Evolutionary conservation across 139 green algal species (phyloP), one percentile per base, ranked within the genome.

Genomic region (Astrephomene gubernaculifera): DNA sequence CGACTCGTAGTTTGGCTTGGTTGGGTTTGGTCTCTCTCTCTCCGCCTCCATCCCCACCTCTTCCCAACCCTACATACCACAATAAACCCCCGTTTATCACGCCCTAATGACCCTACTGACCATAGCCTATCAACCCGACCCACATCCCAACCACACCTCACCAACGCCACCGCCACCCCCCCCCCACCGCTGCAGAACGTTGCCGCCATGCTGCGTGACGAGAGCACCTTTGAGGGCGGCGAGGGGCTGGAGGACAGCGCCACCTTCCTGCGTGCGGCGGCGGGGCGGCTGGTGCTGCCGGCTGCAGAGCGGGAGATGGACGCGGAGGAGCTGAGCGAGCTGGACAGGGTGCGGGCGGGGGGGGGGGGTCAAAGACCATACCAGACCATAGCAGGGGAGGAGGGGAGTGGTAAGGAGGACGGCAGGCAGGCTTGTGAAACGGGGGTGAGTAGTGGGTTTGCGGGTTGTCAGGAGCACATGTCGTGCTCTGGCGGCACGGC

Each of bases 141-240:
- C n/a, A n/a, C n/a, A n/a, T n/a, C n/a, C n/a, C n/a, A n/a, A n/a
- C n/a, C n/a, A n/a, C n/a, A n/a, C n/a, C n/a, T n/a, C 9, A 17
- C 9, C 9, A 65, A 67, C 19, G 22, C 3, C 6, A 61, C 53
- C 53, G 4, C 4, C 27, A 67, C 39, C 69, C 39, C 24, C 3
- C 39, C 24, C 38, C 12, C 39, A 24, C 41, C 8, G 1, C 38
- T 57, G 22, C 76, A 83, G 76, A 73, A 73, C 61, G 44, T 73
- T n/a, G 25, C 21, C 0, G 45, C 4, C 61, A 68, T 83, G 24
- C 57, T 83, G 27, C 61, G 61, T 19, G 76, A 83, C 21, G n/a
- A 63, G 76, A 43, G 61, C 61, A 83, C 76, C 22, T 83, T 83
- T 31, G 76, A 83, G 76, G 76, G 61, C n/a, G 61, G 31, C 29